Conservation (phyloP, 2,329 filamentous ascomycete species). For the Fusarium fujikuroi region DNA sequence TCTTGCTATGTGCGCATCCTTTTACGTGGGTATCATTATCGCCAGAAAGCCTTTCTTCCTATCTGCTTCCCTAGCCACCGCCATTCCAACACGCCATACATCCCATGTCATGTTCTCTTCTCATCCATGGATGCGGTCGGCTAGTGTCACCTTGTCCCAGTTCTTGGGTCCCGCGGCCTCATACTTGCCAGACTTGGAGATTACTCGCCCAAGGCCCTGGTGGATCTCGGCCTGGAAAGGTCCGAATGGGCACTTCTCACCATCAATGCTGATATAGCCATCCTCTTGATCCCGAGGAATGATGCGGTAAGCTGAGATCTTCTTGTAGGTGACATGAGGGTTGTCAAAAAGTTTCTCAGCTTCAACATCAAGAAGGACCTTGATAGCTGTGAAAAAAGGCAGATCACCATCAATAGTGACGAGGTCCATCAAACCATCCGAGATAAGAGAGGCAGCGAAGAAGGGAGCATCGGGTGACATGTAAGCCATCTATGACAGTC, state of each 20-base stretch:
- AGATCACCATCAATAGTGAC: conserved; percentile 83
- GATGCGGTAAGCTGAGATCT: conserved; percentile 88
- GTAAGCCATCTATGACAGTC: conserved; percentile 75
- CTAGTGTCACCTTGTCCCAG: conserved; percentile 58
- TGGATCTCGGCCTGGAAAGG: conserved; percentile 94
- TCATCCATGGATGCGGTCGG: conserved; percentile 46
- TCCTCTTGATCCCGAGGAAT: conserved; percentile 76
- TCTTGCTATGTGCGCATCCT: conserved; percentile 9
- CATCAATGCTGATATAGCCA: conserved; percentile 94
- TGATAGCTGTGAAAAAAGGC: conserved; percentile 70
- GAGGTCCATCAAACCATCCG: conserved; percentile 88
- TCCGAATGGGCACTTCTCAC: conserved; percentile 86
- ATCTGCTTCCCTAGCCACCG: not conserved
- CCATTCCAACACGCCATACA: not conserved
- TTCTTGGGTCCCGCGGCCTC: conserved; percentile 68
- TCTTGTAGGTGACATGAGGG: conserved; percentile 80
- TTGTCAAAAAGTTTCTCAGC: conserved; percentile 82
- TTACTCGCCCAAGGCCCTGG: conserved; percentile 81
- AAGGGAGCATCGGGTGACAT: conserved; percentile 90
- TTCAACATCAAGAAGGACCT: conserved; percentile 77
- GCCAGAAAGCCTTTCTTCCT: conserved; percentile 6
- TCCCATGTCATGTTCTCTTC: not conserved
- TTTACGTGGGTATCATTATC: conserved; percentile 42
- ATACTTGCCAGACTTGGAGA: conserved; percentile 80
- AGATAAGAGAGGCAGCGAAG: conserved; percentile 83